Evolutionary conservation across 352 stramenopile genomes (phyloP).

Genomic region (Pythium vanterpoolii): DNA sequence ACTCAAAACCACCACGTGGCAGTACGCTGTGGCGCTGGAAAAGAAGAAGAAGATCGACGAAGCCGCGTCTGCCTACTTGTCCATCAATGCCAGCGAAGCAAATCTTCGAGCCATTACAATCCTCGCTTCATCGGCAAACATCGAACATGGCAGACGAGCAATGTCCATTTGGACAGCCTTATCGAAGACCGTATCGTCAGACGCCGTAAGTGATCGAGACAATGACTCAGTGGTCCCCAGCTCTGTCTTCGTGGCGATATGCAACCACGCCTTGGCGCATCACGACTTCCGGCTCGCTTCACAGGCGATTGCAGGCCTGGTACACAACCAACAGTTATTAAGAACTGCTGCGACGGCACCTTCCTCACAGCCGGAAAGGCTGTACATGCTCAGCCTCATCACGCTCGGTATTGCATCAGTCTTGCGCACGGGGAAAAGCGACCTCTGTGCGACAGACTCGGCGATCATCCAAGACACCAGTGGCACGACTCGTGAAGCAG

Average conservation of each 20-base stretch:
- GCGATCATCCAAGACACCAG: neutral
- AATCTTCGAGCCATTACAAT: conserved; percentile 5
- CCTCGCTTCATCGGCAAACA: neutral
- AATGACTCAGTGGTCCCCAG: conserved; percentile 1
- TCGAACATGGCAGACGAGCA: conserved; percentile 3
- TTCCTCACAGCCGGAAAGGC: neutral
- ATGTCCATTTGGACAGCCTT: neutral
- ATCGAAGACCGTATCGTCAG: neutral
- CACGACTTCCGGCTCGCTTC: conserved; percentile 29
- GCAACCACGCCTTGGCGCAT: conserved; percentile 21
- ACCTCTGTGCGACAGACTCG: neutral
- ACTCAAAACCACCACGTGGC: conserved; percentile 32
- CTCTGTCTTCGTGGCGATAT: conserved; percentile 36
- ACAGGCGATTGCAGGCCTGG: conserved; percentile 20
- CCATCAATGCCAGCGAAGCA: conserved; percentile 2
- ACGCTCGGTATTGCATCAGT: neutral
- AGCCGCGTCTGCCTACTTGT: conserved; percentile 6
- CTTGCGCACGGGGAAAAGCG: neutral
- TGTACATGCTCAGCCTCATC: conserved; percentile 6
- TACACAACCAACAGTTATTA: neutral
- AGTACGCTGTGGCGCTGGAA: conserved; percentile 37
- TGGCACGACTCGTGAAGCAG: neutral
- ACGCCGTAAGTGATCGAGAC: neutral
- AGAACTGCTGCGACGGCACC: neutral
- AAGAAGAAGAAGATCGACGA: conserved; percentile 21